A percentile compares a stretch with the other conserved stretches of the same genome.
phyloP scores from a whole-genome alignment of 192 early-diverging fungal genomes.

The Helicostylum pulchrum region DNA sequence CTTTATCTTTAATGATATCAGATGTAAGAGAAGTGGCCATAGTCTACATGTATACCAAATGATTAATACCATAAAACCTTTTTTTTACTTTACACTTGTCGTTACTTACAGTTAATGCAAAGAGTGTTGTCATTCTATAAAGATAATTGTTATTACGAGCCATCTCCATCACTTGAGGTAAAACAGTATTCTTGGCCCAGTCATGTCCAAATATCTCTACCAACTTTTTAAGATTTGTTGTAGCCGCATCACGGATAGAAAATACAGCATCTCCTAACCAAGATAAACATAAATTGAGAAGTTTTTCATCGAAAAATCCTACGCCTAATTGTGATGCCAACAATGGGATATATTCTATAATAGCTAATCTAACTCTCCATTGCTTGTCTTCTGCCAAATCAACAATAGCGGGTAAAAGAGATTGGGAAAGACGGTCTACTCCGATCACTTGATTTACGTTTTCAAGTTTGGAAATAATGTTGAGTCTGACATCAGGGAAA shows the following conservation, averaged over 20 bases:
- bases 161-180: slow-evolving; percentile 93
- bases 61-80: neutral
- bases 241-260: slow-evolving; percentile 97
- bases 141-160: slow-evolving; percentile 87
- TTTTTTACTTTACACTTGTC: no score
- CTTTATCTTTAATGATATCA: slow-evolving; percentile 85
- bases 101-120: slow-evolving; percentile 79
- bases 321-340: slow-evolving; percentile 93
- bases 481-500: slow-evolving; percentile 93
- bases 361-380: slow-evolving; percentile 98
- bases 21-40: slow-evolving; percentile 84
- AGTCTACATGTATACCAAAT: no score
- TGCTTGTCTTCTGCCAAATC: slow-evolving; percentile 99
- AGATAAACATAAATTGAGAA: slow-evolving; percentile 91
- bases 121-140: slow-evolving; percentile 97
- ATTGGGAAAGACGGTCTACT: slow-evolving; percentile 95
- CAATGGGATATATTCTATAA: slow-evolving; percentile 98
- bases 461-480: slow-evolving; percentile 98
- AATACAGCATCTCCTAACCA: slow-evolving; percentile 98
- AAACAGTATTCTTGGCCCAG: slow-evolving; percentile 92
- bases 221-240: slow-evolving; percentile 89
- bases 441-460: slow-evolving; percentile 96
- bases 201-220: slow-evolving; percentile 98
- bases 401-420: slow-evolving; percentile 94
- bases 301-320: slow-evolving; percentile 96